These are phyloP conservation scores for Phaeolepiota aurea DNA, from an alignment of 768 basidiomycete species.

Conservation along the genomic window DNA sequence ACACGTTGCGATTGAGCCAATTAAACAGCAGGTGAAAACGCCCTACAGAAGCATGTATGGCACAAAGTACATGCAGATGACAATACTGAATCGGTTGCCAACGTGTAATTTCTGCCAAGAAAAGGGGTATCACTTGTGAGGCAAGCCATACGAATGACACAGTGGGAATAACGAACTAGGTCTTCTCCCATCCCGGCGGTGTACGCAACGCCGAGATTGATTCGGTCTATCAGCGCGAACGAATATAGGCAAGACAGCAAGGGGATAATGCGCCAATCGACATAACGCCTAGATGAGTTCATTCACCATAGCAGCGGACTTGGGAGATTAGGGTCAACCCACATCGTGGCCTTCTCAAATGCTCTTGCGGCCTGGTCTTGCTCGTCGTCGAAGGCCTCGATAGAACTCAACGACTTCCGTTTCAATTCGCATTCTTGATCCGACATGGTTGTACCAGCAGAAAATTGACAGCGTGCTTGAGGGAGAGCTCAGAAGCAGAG, in stretches of 20 bases:
- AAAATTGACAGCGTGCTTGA: too few species aligned
- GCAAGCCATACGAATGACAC: constrained; percentile 2
- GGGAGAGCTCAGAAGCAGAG: too few species aligned
- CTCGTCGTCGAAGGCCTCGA: not conserved
- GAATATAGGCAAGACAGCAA: constrained; percentile 24
- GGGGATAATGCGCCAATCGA: constrained; percentile 27
- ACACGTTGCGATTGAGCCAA: too few species aligned
- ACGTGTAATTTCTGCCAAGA: constrained; percentile 18
- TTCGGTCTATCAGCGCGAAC: constrained; percentile 27
- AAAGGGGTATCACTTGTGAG: constrained; percentile 2
- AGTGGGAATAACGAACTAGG: constrained; percentile 14
- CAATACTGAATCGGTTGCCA: constrained; percentile 30
- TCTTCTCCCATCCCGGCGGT: constrained; percentile 27
- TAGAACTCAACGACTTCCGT: too few species aligned
- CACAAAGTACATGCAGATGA: constrained; percentile 33
- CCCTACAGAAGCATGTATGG: constrained; percentile 34
- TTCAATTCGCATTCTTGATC: too few species aligned
- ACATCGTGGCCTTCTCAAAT: constrained; percentile 13
- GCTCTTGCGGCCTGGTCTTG: constrained; percentile 1
- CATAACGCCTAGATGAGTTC: constrained; percentile 16
- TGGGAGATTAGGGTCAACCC: too few species aligned
- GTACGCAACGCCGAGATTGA: constrained; percentile 27
- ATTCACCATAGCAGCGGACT: not conserved
- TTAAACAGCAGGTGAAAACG: not conserved
- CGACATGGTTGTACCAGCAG: too few species aligned